Percentiles rank a stretch among this genome's conserved stretches.
phyloP scores from a whole-genome alignment of 495 filamentous ascomycete genomes.

The Penicillium macrosclerotiorum region DNA sequence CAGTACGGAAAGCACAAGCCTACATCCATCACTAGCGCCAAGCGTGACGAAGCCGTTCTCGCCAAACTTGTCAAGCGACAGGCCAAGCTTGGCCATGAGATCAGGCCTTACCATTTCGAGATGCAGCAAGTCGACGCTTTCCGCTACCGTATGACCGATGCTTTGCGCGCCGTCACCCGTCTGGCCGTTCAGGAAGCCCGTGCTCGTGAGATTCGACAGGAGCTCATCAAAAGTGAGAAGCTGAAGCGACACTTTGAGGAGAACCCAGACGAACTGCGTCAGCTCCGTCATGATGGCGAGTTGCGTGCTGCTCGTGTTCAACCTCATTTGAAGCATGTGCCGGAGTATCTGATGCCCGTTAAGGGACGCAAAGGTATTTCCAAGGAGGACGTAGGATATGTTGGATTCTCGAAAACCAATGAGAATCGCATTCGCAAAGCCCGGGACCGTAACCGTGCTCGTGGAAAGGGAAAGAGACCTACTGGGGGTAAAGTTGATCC shows the following conservation, averaged over 20 bases:
- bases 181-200: conserved; percentile 87
- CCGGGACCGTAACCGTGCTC: conserved; percentile 57
- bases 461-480: conserved; percentile 52
- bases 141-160: conserved; percentile 91
- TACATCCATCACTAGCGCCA: conserved; percentile 66
- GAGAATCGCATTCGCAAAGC: conserved; percentile 75
- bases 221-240: conserved; percentile 89
- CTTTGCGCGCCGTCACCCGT: conserved; percentile 74
- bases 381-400: conserved; percentile 63
- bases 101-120: conserved; percentile 90
- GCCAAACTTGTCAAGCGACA: conserved; percentile 70
- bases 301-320: conserved; percentile 75
- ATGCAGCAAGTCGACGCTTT: conserved; percentile 91
- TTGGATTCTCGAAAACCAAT: conserved; percentile 68
- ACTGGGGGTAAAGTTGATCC: conserved; percentile 71
- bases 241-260: conserved; percentile 95
- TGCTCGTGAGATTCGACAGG: conserved; percentile 79
- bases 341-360: conserved; percentile 85
- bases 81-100: conserved; percentile 66
- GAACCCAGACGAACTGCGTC: conserved; percentile 82
- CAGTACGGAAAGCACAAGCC: conserved; percentile 84
- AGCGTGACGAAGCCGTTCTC: conserved; percentile 81
- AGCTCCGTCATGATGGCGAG: conserved; percentile 89
- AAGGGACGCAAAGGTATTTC: conserved; percentile 69
- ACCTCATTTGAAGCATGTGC: conserved; percentile 90